Percentiles rank a stretch among this genome's conserved stretches.
These are phyloP conservation scores for Teratosphaeria nubilosa DNA, from an alignment of 2,329 filamentous ascomycete species.

Conservation along the genomic window DNA sequence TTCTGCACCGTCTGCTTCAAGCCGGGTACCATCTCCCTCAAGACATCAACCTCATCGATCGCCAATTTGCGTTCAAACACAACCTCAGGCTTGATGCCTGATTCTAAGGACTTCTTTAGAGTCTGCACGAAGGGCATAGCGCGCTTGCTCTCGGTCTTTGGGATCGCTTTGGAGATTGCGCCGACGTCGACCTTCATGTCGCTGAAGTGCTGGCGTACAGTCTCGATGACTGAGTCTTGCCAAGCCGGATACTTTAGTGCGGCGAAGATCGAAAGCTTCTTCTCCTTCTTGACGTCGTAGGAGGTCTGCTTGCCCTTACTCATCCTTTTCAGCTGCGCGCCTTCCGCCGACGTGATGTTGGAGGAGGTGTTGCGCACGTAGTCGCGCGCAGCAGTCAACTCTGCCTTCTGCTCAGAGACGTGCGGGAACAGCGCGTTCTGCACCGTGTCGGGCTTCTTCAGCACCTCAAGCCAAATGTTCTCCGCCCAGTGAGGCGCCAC, in stretches of 20 bases:
- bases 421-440: constrained; percentile 70
- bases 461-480: constrained; percentile 85
- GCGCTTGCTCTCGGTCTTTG: constrained; percentile 90
- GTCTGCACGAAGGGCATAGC: constrained; percentile 93
- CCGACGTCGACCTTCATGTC: constrained; percentile 63
- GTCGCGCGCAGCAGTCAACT: constrained; percentile 65
- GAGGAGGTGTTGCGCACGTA: constrained; percentile 68
- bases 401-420: constrained; percentile 54
- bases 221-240: constrained; percentile 83
- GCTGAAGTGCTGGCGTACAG: constrained; percentile 64
- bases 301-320: constrained; percentile 78
- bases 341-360: constrained; percentile 79
- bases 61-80: constrained; percentile 77
- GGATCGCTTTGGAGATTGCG: constrained; percentile 64
- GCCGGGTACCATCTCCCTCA: constrained; percentile 67
- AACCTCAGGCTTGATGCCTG: constrained; percentile 46
- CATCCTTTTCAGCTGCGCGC: constrained; percentile 73
- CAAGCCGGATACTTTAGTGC: constrained; percentile 74
- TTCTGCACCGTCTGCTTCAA: constrained; percentile 65
- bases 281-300: constrained; percentile 86
- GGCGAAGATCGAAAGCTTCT: constrained; percentile 79
- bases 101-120: constrained; percentile 71
- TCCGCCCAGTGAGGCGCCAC: constrained; percentile 92
- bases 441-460: constrained; percentile 64
- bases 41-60: constrained; percentile 72